Percentiles rank a stretch among this genome's conserved stretches.
Evolutionary conservation across 2,329 filamentous ascomycete genomes (phyloP).

Genomic region (Penicillium sp.): DNA sequence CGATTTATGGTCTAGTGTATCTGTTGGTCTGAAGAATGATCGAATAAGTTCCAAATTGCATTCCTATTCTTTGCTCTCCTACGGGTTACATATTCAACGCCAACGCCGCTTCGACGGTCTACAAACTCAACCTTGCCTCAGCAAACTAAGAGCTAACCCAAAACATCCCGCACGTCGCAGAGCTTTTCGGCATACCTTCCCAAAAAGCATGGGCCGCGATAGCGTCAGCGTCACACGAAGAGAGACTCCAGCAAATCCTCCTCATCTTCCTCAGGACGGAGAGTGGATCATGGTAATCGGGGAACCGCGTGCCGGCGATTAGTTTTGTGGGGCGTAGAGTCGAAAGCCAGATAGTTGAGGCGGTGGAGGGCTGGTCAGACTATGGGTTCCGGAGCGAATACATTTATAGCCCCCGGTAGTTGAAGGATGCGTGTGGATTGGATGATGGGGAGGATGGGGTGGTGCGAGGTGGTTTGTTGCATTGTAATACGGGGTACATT

Average conservation of each 20-base stretch:
- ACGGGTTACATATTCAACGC: slow-evolving; percentile 69
- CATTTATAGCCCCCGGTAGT: slow-evolving; percentile 67
- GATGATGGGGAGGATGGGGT: slow-evolving; percentile 61
- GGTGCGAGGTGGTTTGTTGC: slow-evolving; percentile 68
- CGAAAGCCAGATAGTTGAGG: slow-evolving; percentile 60
- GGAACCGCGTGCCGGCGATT: slow-evolving; percentile 59
- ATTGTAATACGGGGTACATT: slow-evolving; percentile 65
- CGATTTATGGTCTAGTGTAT: no score
- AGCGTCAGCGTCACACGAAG: slow-evolving; percentile 57
- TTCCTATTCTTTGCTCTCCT: no score
- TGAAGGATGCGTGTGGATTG: slow-evolving; percentile 59
- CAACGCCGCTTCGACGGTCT: slow-evolving; percentile 58
- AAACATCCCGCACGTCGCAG: slow-evolving; percentile 59
- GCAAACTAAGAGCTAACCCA: slow-evolving; percentile 70
- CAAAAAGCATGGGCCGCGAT: slow-evolving; percentile 54
- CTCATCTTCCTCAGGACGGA: slow-evolving; percentile 59
- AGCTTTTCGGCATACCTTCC: slow-evolving; percentile 55
- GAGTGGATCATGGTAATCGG: slow-evolving; percentile 60
- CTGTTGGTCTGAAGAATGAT: no score
- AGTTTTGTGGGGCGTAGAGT: slow-evolving; percentile 63
- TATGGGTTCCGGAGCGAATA: slow-evolving; percentile 67
- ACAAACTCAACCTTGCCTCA: slow-evolving; percentile 68
- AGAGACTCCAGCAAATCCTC: slow-evolving; percentile 57
- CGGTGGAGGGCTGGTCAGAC: slow-evolving; percentile 58
- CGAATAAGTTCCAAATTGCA: slow-evolving; percentile 51